These are phyloP conservation scores for Pezicula neosporulosa DNA, from an alignment of 2,329 filamentous ascomycete genomes.

Conservation along the genomic window DNA sequence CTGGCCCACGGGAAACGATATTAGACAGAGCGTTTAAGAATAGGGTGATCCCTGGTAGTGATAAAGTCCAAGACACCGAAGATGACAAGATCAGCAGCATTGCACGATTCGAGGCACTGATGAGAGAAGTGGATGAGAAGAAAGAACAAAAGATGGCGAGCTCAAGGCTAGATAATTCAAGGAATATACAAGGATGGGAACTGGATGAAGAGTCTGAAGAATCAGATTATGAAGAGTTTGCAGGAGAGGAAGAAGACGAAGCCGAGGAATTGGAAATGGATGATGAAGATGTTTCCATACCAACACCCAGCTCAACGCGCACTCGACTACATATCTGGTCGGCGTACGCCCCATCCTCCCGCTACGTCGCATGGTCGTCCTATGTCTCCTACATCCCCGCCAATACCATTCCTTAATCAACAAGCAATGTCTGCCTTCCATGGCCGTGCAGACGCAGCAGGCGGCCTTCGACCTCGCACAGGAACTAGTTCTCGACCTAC, in stretches of 20 bases:
- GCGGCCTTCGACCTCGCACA: constrained; percentile 21
- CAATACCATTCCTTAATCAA: constrained; percentile 23
- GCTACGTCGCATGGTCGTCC: constrained; percentile 11
- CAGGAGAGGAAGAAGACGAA: constrained; percentile 30
- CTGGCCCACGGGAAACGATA: constrained; percentile 59
- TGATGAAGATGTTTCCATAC: constrained; percentile 19
- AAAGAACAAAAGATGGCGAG: constrained; percentile 20
- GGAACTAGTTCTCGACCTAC: constrained; percentile 20
- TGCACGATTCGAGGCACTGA: constrained; percentile 62
- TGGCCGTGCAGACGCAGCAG: constrained; percentile 5
- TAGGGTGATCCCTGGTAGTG: constrained; percentile 58
- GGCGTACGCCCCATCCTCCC: constrained; percentile 13
- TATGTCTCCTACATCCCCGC: constrained; percentile 18
- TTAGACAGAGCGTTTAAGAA: constrained; percentile 65
- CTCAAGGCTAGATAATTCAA: constrained; percentile 2
- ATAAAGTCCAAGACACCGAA: constrained; percentile 40
- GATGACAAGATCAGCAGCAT: constrained; percentile 63
- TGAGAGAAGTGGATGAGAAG: constrained; percentile 55
- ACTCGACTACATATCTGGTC: constrained; percentile 29
- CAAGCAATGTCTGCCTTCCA: constrained; percentile 27
- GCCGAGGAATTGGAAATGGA: constrained; percentile 10
- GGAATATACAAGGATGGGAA: constrained; percentile 28
- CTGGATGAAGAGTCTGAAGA: constrained; percentile 35
- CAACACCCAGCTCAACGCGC: constrained; percentile 28
- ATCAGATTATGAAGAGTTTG: constrained; percentile 33